These are phyloP conservation scores for Penicillium expansum DNA, from an alignment of 2,329 filamentous ascomycete species.

Conservation along the genomic window DNA sequence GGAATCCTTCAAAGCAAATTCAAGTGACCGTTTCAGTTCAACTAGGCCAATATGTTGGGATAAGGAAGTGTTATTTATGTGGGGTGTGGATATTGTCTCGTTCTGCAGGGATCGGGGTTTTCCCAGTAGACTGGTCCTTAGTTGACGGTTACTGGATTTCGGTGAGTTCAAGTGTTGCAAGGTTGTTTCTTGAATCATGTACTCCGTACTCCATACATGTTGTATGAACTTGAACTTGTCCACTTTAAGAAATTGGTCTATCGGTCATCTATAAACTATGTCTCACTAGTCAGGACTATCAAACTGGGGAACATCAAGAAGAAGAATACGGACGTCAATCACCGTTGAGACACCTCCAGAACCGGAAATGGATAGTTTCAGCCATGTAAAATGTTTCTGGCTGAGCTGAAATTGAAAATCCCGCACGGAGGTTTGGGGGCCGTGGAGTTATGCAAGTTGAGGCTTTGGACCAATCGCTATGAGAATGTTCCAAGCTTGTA, in stretches of 20 bases:
- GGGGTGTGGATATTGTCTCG: not conserved
- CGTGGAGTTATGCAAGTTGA: constrained; percentile 5
- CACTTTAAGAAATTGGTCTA: not conserved
- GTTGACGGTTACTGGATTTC: not conserved
- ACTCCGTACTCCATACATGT: no score
- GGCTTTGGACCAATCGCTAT: not conserved
- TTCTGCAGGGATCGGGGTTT: constrained; percentile 5
- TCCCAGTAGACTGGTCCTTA: constrained; percentile 1
- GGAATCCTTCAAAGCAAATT: not conserved
- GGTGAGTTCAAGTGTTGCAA: no score
- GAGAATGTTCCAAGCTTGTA: not conserved
- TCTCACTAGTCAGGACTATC: not conserved
- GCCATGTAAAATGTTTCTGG: not conserved
- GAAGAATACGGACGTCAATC: not conserved
- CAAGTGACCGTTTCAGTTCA: not conserved
- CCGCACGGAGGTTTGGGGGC: constrained; percentile 9
- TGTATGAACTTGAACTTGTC: not conserved
- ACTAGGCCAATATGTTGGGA: not conserved
- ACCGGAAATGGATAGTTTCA: not conserved
- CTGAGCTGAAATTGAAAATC: constrained; percentile 4
- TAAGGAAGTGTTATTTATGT: not conserved
- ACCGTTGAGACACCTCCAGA: not conserved
- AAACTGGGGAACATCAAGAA: not conserved
- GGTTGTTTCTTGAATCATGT: not conserved
- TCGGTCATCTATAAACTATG: not conserved